These are phyloP conservation scores for Lobosporangium transversale DNA, from an alignment of 192 early-diverging fungal genomes.

Conservation along the genomic window DNA sequence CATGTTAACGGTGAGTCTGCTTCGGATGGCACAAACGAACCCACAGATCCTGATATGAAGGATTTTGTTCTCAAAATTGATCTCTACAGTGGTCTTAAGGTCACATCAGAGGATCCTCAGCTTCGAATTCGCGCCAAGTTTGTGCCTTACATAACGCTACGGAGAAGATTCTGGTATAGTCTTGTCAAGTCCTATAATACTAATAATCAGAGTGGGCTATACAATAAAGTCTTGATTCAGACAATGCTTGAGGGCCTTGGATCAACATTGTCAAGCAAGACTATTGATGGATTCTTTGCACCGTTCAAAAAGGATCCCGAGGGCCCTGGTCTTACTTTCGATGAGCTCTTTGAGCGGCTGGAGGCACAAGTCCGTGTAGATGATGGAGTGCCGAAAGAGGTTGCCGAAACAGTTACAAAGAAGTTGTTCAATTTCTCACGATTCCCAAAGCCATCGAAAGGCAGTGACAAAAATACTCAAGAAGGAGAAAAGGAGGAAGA, in stretches of 20 bases:
- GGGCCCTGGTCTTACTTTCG: conserved; percentile 70
- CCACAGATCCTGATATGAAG: conserved; percentile 54
- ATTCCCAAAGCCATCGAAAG: neutral
- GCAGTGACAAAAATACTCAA: neutral
- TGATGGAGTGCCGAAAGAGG: conserved; percentile 11
- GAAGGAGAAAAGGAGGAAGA: conserved; percentile 25
- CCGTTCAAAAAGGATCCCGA: conserved; percentile 57
- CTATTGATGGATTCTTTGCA: conserved; percentile 67
- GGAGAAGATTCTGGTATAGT: conserved; percentile 77
- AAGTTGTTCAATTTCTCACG: neutral
- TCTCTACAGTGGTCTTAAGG: conserved; percentile 46
- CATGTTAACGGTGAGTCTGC: neutral
- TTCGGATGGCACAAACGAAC: neutral
- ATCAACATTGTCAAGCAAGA: conserved; percentile 70
- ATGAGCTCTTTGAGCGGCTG: conserved; percentile 67
- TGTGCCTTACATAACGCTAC: conserved; percentile 69
- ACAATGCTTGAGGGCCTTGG: conserved; percentile 79
- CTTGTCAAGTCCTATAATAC: conserved; percentile 69
- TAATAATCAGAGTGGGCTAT: conserved; percentile 40
- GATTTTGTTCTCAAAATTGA: conserved; percentile 51
- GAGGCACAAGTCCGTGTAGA: conserved; percentile 58
- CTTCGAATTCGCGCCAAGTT: conserved; percentile 70
- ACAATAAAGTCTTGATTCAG: conserved; percentile 68
- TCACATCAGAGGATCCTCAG: conserved; percentile 53
- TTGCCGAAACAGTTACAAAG: neutral